Percentiles rank a stretch among this genome's conserved stretches.
Conservation (phyloP, 306 rosid species). For the Inga laurina region DNA sequence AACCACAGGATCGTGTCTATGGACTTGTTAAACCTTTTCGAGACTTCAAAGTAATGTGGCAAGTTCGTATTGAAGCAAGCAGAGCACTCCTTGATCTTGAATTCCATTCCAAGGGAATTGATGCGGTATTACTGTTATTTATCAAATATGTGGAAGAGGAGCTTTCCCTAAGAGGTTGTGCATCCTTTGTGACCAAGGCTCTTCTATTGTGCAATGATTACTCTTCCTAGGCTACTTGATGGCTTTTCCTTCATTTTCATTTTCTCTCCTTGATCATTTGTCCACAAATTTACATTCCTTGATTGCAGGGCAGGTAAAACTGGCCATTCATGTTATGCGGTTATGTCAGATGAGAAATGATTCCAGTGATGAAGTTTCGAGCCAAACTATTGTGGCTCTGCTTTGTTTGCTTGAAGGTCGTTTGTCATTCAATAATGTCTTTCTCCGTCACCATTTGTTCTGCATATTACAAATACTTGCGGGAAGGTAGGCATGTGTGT, state of each 20-base stretch:
- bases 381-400: conserved; percentile 66
- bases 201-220: background rate
- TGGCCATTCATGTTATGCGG: conserved; percentile 78
- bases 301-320: conserved; percentile 86
- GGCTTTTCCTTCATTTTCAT: background rate
- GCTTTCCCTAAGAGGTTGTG: conserved; percentile 78
- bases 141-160: conserved; percentile 77
- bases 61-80: conserved; percentile 89
- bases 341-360: conserved; percentile 71
- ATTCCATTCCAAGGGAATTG: conserved; percentile 79
- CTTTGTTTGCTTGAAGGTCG: conserved; percentile 76
- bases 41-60: conserved; percentile 68
- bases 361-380: conserved; percentile 51
- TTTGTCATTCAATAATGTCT: conserved; percentile 74
- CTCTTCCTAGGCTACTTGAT: background rate
- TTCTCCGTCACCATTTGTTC: conserved; percentile 89
- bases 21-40: conserved; percentile 80
- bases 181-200: conserved; percentile 20
- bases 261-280: background rate
- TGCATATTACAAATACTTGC: conserved; percentile 87
- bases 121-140: conserved; percentile 68
- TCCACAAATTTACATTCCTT: conserved; percentile 31
- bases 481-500: conserved; percentile 60
- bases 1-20: conserved; percentile 75
- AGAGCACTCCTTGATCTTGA: conserved; percentile 94